These are phyloP conservation scores for Nakazawaea anatomiae DNA, from an alignment of 805 yeast species.

Conservation along the genomic window DNA sequence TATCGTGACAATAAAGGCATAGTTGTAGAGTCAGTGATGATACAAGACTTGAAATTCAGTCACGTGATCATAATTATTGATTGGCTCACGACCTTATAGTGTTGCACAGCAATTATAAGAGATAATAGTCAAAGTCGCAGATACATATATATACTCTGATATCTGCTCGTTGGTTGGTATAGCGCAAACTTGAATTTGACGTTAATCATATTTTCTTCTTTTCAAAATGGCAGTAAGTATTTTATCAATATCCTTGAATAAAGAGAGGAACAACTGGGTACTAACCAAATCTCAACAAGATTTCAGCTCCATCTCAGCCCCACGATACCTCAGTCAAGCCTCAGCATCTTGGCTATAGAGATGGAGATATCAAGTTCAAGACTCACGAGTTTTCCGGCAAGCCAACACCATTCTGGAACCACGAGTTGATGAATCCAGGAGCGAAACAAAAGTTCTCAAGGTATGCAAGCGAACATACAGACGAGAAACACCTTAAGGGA, in stretches of 20 bases:
- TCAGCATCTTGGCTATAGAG: slow-evolving; percentile 1
- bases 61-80: background rate
- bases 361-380: background rate
- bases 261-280: too few relatives aligned
- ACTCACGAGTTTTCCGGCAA: slow-evolving; percentile 1
- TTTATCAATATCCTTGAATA: too few relatives aligned
- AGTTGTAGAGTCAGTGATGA: too few relatives aligned
- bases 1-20: too few relatives aligned
- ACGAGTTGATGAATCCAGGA: slow-evolving; percentile 1
- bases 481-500: slow-evolving; percentile 1
- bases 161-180: too few relatives aligned
- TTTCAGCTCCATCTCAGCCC: background rate
- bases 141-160: background rate
- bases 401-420: slow-evolving; percentile 4
- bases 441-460: background rate
- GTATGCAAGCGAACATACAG: background rate
- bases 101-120: background rate
- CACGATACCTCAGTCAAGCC: background rate
- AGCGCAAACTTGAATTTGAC: too few relatives aligned
- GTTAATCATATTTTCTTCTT: too few relatives aligned
- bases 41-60: background rate
- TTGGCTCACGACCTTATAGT: background rate
- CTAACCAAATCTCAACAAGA: background rate
- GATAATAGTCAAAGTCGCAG: background rate
- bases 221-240: background rate